Evolutionary conservation across 306 rosid genomes (phyloP).

Genomic region (Quercus agrifolia): DNA sequence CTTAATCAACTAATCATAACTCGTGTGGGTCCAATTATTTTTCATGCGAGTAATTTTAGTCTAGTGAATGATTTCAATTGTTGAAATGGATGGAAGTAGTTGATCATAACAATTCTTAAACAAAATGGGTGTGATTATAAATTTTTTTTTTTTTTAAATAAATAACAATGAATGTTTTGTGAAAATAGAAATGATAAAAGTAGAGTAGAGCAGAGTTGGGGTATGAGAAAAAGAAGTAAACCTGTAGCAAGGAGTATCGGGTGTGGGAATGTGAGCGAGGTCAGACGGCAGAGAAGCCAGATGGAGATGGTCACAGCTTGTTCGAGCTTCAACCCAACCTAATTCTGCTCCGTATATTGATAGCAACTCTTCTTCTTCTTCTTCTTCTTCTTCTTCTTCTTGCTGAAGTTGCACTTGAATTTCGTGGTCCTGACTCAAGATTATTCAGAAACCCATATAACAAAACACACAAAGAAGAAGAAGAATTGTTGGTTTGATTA

Average conservation of each 20-base stretch:
- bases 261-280: constrained; percentile 68
- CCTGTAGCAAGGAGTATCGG: constrained; percentile 59
- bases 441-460: background rate
- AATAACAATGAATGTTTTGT: too few relatives aligned
- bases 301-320: constrained; percentile 47
- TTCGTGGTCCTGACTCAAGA: constrained; percentile 18
- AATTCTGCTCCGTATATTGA: constrained; percentile 42
- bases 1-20: too few relatives aligned
- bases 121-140: too few relatives aligned
- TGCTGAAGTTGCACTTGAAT: too few relatives aligned
- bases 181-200: too few relatives aligned
- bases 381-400: background rate
- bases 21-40: too few relatives aligned
- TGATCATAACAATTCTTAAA: too few relatives aligned
- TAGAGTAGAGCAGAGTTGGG: too few relatives aligned
- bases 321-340: constrained; percentile 83
- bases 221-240: background rate
- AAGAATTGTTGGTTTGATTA: background rate
- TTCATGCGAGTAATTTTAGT: too few relatives aligned
- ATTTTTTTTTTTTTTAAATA: too few relatives aligned
- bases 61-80: too few relatives aligned
- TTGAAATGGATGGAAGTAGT: too few relatives aligned
- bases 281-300: constrained; percentile 47
- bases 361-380: constrained; percentile 7
- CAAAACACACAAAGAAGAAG: background rate